Percentiles rank a stretch among this genome's conserved stretches.
Conservation (phyloP, 1,284 basidiomycete species). For the Tilletia walkeri region DNA sequence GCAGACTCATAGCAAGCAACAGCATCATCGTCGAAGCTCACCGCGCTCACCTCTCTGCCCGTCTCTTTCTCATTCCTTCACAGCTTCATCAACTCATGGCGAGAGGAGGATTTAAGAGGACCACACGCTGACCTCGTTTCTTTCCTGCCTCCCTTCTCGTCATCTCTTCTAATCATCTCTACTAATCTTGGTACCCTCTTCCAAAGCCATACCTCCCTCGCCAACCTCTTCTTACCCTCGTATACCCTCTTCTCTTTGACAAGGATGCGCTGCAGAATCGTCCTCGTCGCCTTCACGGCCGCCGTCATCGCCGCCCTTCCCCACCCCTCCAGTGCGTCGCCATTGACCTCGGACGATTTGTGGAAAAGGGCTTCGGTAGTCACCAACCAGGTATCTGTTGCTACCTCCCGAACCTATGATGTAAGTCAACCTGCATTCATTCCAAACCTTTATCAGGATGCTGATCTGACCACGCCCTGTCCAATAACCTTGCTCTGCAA, state of each 20-base stretch:
- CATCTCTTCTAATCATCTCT: background rate
- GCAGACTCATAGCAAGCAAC: no score
- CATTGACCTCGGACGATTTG: background rate
- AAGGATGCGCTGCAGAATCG: background rate
- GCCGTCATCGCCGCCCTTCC: background rate
- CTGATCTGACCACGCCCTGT: background rate
- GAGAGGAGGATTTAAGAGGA: no score
- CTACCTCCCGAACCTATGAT: conserved; percentile 2
- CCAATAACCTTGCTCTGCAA: background rate
- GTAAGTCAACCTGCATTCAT: background rate
- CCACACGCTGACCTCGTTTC: background rate
- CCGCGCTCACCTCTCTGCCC: no score
- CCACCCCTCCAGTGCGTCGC: background rate
- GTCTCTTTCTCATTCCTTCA: no score
- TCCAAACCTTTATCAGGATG: background rate
- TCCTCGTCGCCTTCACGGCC: background rate
- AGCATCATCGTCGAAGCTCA: no score
- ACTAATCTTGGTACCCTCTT: background rate
- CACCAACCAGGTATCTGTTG: background rate
- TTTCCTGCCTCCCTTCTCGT: background rate
- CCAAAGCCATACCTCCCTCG: background rate
- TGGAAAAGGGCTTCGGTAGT: background rate
- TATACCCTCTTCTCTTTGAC: background rate
- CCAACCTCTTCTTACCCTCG: background rate
- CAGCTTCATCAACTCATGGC: no score